Conservation (phyloP, 2,329 filamentous ascomycete species). For the Emydomyces testavorans region DNA sequence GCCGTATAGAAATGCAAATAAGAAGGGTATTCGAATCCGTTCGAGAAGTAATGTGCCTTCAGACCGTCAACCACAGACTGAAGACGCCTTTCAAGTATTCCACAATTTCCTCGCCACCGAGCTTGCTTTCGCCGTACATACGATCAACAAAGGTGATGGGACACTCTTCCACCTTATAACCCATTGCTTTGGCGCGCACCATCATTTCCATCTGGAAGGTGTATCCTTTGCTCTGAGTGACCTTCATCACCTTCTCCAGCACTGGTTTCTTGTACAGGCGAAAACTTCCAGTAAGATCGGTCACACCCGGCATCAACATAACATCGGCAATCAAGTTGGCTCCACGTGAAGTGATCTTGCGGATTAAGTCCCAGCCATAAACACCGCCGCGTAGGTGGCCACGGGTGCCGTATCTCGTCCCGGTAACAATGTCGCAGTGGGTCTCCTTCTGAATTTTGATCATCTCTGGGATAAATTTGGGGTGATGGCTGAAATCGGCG, state of each 20-base stretch:
- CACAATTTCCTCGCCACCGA: constrained; percentile 89
- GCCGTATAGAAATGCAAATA: constrained; percentile 15
- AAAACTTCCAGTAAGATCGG: constrained; percentile 90
- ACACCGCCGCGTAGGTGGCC: constrained; percentile 57
- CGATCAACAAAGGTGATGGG: constrained; percentile 95
- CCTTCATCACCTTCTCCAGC: constrained; percentile 77
- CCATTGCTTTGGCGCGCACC: constrained; percentile 92
- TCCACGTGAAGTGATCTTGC: constrained; percentile 65
- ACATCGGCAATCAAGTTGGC: constrained; percentile 88
- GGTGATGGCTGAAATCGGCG: constrained; percentile 97
- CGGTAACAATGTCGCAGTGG: constrained; percentile 92
- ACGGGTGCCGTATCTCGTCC: constrained; percentile 80
- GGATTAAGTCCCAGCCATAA: constrained; percentile 91
- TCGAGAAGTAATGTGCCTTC: constrained; percentile 12
- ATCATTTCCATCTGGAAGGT: constrained; percentile 99
- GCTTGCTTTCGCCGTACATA: constrained; percentile 87
- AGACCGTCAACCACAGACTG: constrained; percentile 67
- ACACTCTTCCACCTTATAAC: constrained; percentile 84
- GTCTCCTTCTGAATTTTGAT: constrained; percentile 64
- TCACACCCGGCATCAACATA: constrained; percentile 81
- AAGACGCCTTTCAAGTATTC: constrained; percentile 86
- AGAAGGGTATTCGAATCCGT: constrained; percentile 9
- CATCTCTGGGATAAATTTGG: constrained; percentile 96
- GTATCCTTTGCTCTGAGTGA: constrained; percentile 92
- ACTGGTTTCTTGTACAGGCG: constrained; percentile 85